Conservation (phyloP, 2,329 filamentous ascomycete genomes). For the Epichloe scottii region DNA sequence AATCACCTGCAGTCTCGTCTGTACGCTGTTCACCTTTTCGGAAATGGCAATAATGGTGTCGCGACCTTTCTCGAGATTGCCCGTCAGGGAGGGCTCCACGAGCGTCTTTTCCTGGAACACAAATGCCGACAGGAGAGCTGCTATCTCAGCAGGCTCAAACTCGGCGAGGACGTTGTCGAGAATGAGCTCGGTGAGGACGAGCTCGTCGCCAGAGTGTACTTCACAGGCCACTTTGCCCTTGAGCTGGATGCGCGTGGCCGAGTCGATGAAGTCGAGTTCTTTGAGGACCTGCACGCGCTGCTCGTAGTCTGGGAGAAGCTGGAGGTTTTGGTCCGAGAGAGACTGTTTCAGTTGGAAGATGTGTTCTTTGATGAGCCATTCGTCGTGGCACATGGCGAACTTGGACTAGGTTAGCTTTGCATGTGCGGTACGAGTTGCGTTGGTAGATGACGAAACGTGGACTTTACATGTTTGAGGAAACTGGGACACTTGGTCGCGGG, state of each 20-base stretch:
- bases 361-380: slow-evolving; percentile 92
- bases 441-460: too few relatives aligned
- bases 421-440: background rate
- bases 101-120: slow-evolving; percentile 98
- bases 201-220: slow-evolving; percentile 91
- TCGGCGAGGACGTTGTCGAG: slow-evolving; percentile 93
- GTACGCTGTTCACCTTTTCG: slow-evolving; percentile 82
- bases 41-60: slow-evolving; percentile 80
- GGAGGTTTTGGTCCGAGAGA: slow-evolving; percentile 92
- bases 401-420: slow-evolving; percentile 26
- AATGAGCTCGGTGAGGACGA: slow-evolving; percentile 90
- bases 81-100: slow-evolving; percentile 65
- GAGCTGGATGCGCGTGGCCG: slow-evolving; percentile 73
- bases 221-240: slow-evolving; percentile 99
- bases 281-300: slow-evolving; percentile 86
- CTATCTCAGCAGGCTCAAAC: slow-evolving; percentile 93
- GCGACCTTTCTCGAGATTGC: slow-evolving; percentile 68
- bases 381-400: slow-evolving; percentile 93
- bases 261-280: slow-evolving; percentile 85
- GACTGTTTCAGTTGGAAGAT: slow-evolving; percentile 77
- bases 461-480: slow-evolving; percentile 77
- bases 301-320: slow-evolving; percentile 91
- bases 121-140: slow-evolving; percentile 83
- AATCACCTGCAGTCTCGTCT: slow-evolving; percentile 85
- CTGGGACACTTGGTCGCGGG: slow-evolving; percentile 58